Conservation (phyloP, 208 protist genomes). For the Acanthamoeba castellanii region DNA sequence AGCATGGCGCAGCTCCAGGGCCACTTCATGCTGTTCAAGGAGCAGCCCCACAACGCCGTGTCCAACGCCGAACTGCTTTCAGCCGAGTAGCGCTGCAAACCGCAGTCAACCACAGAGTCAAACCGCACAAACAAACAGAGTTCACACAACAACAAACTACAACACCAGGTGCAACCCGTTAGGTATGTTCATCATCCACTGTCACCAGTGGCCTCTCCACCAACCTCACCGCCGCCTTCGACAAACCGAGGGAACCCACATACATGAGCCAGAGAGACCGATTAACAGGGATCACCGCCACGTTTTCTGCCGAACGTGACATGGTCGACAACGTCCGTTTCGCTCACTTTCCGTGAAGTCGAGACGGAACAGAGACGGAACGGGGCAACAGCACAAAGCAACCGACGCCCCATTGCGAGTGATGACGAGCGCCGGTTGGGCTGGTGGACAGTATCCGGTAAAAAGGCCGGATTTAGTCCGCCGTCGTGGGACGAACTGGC, state of each 20-base stretch:
- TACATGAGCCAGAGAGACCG: background rate
- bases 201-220: background rate
- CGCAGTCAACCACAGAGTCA: background rate
- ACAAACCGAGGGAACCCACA: background rate
- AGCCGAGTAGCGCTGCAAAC: too few species aligned
- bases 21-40: constrained; percentile 94
- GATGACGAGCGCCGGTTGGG: background rate
- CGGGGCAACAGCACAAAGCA: background rate
- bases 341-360: background rate
- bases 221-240: background rate
- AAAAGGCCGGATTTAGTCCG: background rate
- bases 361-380: background rate
- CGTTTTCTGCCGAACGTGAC: background rate
- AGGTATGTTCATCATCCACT: background rate
- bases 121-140: too few species aligned
- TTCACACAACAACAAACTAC: too few species aligned
- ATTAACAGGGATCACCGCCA: background rate
- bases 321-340: background rate
- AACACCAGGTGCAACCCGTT: background rate
- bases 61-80: constrained; percentile 66
- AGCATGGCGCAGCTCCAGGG: constrained; percentile 95
- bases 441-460: background rate
- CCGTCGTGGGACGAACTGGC: background rate
- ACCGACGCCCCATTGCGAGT: background rate
- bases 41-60: constrained; percentile 89